Evolutionary conservation across 148 eudicot genomes (phyloP).

Genomic region (Cornus controversa): DNA sequence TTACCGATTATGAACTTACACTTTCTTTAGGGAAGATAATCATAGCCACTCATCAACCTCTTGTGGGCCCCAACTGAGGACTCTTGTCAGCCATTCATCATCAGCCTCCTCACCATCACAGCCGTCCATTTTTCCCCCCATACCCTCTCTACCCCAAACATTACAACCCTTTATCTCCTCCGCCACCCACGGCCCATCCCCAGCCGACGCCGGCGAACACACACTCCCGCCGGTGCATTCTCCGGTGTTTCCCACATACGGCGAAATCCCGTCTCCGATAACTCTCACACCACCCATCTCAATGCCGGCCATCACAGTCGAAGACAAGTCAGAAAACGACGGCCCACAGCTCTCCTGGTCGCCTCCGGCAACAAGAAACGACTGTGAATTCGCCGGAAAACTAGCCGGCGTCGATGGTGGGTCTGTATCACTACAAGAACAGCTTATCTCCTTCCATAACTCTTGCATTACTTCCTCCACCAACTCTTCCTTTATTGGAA

Average conservation of each 20-base stretch:
- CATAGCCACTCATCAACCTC: constrained; percentile 10
- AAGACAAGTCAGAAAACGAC: constrained; percentile 1
- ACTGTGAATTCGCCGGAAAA: background rate
- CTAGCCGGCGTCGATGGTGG: background rate
- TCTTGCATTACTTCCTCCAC: constrained; percentile 21
- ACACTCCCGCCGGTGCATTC: background rate
- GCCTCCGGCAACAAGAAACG: background rate
- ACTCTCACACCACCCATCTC: background rate
- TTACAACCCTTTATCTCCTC: background rate
- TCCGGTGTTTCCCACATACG: background rate
- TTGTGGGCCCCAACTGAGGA: constrained; percentile 11
- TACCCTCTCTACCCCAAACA: background rate
- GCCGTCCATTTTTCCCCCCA: constrained; percentile 12
- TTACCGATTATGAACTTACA: background rate
- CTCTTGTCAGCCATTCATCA: constrained; percentile 18
- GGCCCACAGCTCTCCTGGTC: constrained; percentile 18
- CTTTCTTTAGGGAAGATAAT: background rate
- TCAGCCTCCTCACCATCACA: constrained; percentile 10
- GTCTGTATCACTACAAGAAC: too few relatives aligned
- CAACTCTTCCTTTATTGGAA: constrained; percentile 18
- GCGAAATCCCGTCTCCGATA: background rate
- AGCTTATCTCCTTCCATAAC: constrained; percentile 20
- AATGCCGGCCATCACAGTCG: constrained; percentile 16
- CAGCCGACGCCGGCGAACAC: constrained; percentile 6
- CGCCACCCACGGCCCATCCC: background rate